Base-by-base conservation (phyloP, 2,329 filamentous ascomycete genomes). In the Davidsoniella neocaledoniae region DNA sequence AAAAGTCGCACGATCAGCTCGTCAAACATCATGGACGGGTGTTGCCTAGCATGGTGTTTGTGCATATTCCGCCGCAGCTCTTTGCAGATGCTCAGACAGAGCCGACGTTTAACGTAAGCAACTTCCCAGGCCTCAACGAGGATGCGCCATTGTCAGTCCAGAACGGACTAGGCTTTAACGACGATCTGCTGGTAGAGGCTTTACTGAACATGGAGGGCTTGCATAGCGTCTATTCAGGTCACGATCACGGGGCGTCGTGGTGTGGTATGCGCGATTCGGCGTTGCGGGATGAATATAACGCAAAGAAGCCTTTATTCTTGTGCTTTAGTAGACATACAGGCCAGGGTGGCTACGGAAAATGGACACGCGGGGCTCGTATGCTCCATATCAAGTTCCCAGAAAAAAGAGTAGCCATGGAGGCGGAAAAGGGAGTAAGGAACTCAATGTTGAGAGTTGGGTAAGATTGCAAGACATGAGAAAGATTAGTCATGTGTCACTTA, bases 281-380 rank as follows among this genome's bases (percentile, higher is more conserved):
- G 3, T 0, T 21, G 9, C 14, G 16, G 9, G 44, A 38, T 5
- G 44, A 33, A 33, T 12, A 33, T 9, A 33, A 33, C 8, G 14
- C 8, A 21, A 46, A 21, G 42, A 45, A 68, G 12, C 48, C 51
- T 9, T 33, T 26, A n/a, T 55, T 55, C 43, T 56, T 74, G 8
- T 74, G 71, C 56, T 83, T 80, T 57, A 77, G 77, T 4, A 74
- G 81, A 55, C 79, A 81, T 55, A 72, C 76, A 0, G 81, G 81
- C 0, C 84, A 84, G 50, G 81, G 80, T 0, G 81, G 81, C 0
- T 85, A 85, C 56, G 77, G 79, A 0, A 66, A 68, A 43, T 82
- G 74, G 74, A 70, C 72, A 8, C 71, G 80, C 0, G 81, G 80
- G 1, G 69, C 70, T 4, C 66, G 77, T 1, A 73, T 80, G 55